Evolutionary conservation across 1,284 basidiomycete genomes (phyloP).

Genomic region (Volvariella volvacea): DNA sequence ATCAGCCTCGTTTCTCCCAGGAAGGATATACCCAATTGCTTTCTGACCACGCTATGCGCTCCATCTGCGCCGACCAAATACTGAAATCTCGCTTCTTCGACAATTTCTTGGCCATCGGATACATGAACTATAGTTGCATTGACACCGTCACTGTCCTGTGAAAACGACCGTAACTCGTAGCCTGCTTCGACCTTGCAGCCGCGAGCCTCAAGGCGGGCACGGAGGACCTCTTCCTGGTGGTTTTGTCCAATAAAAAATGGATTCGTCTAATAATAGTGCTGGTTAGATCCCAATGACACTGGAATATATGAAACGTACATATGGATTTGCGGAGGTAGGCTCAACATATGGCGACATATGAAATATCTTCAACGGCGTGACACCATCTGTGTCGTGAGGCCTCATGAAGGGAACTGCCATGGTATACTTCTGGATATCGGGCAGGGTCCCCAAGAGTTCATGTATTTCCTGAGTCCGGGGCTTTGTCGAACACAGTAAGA

Average conservation of each 20-base stretch:
- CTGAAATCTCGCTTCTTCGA: conserved; percentile 13
- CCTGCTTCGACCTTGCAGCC: not conserved
- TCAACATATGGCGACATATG: conserved; percentile 9
- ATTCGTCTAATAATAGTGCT: conserved; percentile 6
- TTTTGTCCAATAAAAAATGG: not conserved
- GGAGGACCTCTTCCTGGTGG: not conserved
- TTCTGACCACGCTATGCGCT: conserved; percentile 25
- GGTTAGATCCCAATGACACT: not conserved
- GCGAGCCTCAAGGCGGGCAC: not conserved
- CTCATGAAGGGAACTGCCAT: conserved; percentile 7
- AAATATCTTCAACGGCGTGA: conserved; percentile 8
- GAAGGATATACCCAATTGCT: conserved; percentile 28
- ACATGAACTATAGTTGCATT: not conserved
- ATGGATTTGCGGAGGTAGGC: conserved; percentile 10
- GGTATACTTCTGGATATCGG: conserved; percentile 11
- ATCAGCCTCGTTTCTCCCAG: conserved; percentile 27
- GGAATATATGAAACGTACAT: conserved; percentile 6
- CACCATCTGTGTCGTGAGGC: conserved; percentile 11
- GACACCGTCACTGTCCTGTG: not conserved
- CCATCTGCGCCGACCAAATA: conserved; percentile 34
- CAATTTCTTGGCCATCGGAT: not conserved
- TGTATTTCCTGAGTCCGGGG: conserved; percentile 17
- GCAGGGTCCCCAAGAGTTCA: conserved; percentile 13
- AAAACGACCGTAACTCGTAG: not conserved
- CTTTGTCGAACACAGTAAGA: conserved; percentile 9